A percentile compares a stretch with the other conserved stretches of the same genome.
phyloP scores from a whole-genome alignment of 2,329 filamentous ascomycete genomes.

The Aspergillus piperis region DNA sequence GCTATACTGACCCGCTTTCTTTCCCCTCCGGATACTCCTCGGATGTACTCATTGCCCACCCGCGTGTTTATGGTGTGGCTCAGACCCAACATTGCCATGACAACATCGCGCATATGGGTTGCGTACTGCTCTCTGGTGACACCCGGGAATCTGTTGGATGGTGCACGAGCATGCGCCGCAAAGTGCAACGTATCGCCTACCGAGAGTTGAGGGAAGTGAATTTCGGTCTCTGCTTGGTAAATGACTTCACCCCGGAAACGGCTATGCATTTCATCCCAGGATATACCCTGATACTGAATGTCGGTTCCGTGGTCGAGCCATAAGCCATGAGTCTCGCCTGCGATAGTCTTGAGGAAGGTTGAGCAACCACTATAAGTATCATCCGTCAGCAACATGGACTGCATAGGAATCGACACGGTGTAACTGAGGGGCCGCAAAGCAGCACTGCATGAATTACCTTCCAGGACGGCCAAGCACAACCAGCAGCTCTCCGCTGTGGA shows the following conservation, averaged over 20 bases:
- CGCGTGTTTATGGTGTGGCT: constrained; percentile 54
- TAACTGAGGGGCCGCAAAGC: too few relatives aligned
- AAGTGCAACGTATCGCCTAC: constrained; percentile 78
- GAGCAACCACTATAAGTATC: constrained; percentile 58
- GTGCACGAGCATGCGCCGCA: constrained; percentile 64
- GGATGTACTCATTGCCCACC: constrained; percentile 56
- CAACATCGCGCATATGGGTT: constrained; percentile 50
- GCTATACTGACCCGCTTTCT: constrained; percentile 62
- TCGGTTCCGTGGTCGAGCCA: constrained; percentile 68
- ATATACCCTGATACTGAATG: constrained; percentile 73
- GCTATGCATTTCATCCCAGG: constrained; percentile 72
- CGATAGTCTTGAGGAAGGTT: constrained; percentile 80
- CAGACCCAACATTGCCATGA: constrained; percentile 57
- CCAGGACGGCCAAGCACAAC: constrained; percentile 55
- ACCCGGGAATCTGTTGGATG: constrained; percentile 39
- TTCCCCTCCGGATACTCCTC: constrained; percentile 62
- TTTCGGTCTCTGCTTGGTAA: constrained; percentile 80
- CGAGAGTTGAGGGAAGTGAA: constrained; percentile 74
- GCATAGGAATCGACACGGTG: background rate
- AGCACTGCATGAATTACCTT: constrained; percentile 28
- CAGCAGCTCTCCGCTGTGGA: constrained; percentile 58
- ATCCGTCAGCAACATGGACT: background rate
- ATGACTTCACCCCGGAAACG: constrained; percentile 81
- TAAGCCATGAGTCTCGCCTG: constrained; percentile 80
- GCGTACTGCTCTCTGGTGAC: constrained; percentile 49